These are phyloP conservation scores for Massariosphaeria phaeospora DNA, from an alignment of 495 filamentous ascomycete species.

Conservation along the genomic window DNA sequence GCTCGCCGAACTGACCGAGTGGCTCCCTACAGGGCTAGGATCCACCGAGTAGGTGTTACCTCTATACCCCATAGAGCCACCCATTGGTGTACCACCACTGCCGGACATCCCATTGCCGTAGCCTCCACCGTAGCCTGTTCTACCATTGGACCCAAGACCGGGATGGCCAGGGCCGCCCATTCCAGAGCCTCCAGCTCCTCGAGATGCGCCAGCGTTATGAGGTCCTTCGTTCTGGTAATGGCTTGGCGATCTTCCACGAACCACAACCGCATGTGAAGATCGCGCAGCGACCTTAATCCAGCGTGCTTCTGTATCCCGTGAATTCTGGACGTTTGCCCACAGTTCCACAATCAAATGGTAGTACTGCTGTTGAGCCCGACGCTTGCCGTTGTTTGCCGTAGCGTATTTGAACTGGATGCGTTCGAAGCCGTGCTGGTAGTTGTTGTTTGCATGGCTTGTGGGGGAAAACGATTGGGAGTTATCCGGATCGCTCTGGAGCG, in stretches of 20 bases:
- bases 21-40: conserved; percentile 31
- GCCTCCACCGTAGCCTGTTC: conserved; percentile 5
- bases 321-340: conserved; percentile 62
- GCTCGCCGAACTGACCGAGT: conserved; percentile 37
- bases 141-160: conserved; percentile 23
- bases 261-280: conserved; percentile 83
- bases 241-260: conserved; percentile 85
- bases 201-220: conserved; percentile 59
- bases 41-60: conserved; percentile 34
- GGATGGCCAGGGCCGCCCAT: conserved; percentile 45
- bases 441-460: conserved; percentile 22
- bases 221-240: conserved; percentile 82
- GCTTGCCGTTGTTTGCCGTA: conserved; percentile 93
- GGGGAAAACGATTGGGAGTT: conserved; percentile 12
- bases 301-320: conserved; percentile 42
- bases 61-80: conserved; percentile 28
- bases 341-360: conserved; percentile 91
- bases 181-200: conserved; percentile 58
- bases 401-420: conserved; percentile 95
- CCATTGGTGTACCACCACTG: conserved; percentile 12
- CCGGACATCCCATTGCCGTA: conserved; percentile 22
- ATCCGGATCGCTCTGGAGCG: conserved; percentile 25
- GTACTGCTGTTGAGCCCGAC: conserved; percentile 86
- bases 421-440: conserved; percentile 61
- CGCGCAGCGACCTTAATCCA: conserved; percentile 76